Evolutionary conservation across 192 early-diverging fungal species (phyloP), one percentile per base, ranked within the genome.

Genomic region (Backusella circina): DNA sequence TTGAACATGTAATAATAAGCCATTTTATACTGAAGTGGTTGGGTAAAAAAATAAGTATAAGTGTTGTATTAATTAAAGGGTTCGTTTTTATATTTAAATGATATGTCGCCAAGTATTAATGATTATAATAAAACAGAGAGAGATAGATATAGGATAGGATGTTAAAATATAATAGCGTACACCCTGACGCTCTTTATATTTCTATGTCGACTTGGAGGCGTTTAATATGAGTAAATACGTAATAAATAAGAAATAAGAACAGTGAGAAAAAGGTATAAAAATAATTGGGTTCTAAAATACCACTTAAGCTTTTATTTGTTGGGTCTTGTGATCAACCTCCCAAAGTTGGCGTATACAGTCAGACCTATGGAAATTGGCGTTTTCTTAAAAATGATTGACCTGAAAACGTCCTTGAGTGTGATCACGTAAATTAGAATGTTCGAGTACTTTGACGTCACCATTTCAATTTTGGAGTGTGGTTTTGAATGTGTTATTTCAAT

Each of bases 1-100:
- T 70, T 70, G 38, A 70, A 30, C 69, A 70, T 70, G 28, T 70
- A 70, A 47, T 38, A 70, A 41, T 70, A 70, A 47, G 69, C 38
- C 69, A 70, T 70, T 61, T 23, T 61, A 12, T 61, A 61, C 6
- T 61, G 54, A 28, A 13, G 54, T 0, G 23, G 54, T 47, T 47
- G 16, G n/a, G 10, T 61, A 61, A 28, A 28, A n/a, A 28, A 28
- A 28, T 61, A 28, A 28, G 10, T 28, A 13, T 13, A 61, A 61
- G 26, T 13, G 10, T 26, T 61, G 21, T 23, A 61, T 21, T 61
- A 61, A 61, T 61, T 61, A 61, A 61, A 61, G 54, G 54, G 26
- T 61, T 61, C 26, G 54, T 61, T 28, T 61, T 0, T 28, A 28
- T 61, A 28, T 61, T 9, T 61, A 61, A 28, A 61, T 61, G 54